Base-by-base conservation (phyloP, 2,329 filamentous ascomycete species). In the Verticillium nonalfalfae region DNA sequence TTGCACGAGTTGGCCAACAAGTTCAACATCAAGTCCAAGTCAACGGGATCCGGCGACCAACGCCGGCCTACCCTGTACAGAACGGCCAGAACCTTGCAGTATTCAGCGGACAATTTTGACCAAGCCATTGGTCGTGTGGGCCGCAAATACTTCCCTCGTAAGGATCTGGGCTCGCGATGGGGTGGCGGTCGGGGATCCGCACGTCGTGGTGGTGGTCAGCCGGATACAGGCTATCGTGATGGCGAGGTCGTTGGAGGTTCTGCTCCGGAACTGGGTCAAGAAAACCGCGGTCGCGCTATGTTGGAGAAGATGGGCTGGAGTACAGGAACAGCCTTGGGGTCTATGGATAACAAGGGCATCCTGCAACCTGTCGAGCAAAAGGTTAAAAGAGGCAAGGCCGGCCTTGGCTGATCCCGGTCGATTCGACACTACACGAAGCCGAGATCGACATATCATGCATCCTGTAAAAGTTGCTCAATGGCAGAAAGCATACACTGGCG, bases 221-320 rank as follows among this genome's bases (percentile, higher is more conserved):
- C 72, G 3, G 82, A 79, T 10, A 82, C 83, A 13, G 81, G 80
- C 1, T 91, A 95, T 67, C 85, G 84, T 63, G 90, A 98, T 69
- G 95, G 95, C 18, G 93, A 98, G 66, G 79, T 96, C 34, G 93
- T 98, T 2, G 95, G 94, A 57, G 91, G 85, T 1, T 85, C 87
- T 57, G 93, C 94, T 1, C 90, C 93, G 11, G 93, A 97, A 72
- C 81, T 99, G 36, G 90, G 91, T 1, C 79, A 81, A 4, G 90
- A 90, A 59, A 98, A 97, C 72, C 91, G 86, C 66, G 95, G 95
- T 11, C 85, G 92, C 58, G 86, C 87, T 3, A 90, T 99, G 86
- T 77, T 99, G 65, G 92, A 96, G 77, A 98, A 95, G 76, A 98
- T 98, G 95, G 95, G 95, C 3, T 99, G 95, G 93, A 90, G 85